Percentiles rank a stretch among this genome's conserved stretches.
phyloP scores from a whole-genome alignment of 371 early-diverging fungal species.

The Mycotypha africana region DNA sequence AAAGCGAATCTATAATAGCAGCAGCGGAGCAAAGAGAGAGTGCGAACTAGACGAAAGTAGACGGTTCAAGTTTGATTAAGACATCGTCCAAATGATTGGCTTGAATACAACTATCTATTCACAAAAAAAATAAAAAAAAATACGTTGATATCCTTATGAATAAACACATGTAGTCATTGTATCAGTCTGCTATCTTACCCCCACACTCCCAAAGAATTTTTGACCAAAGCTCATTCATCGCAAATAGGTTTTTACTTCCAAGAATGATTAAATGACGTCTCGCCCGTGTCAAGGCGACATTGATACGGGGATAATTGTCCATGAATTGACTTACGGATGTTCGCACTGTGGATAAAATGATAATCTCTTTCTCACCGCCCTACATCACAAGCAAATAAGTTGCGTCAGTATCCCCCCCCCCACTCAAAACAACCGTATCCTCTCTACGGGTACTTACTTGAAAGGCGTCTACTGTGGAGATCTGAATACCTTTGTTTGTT shows the following conservation, averaged over 20 bases:
- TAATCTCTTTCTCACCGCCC: conserved; percentile 82
- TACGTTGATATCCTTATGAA: background rate
- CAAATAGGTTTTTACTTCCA: conserved; percentile 37
- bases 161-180: background rate
- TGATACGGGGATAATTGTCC: conserved; percentile 51
- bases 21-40: no score
- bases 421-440: background rate
- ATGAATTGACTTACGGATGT: conserved; percentile 53
- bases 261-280: conserved; percentile 62
- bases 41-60: conserved; percentile 4
- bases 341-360: conserved; percentile 72
- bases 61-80: conserved; percentile 5
- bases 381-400: conserved; percentile 12
- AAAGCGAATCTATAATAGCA: no score
- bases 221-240: conserved; percentile 30
- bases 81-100: conserved; percentile 1
- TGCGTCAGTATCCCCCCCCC: background rate
- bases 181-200: conserved; percentile 15
- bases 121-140: no score
- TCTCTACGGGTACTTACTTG: conserved; percentile 20
- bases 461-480: conserved; percentile 85
- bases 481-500: conserved; percentile 23
- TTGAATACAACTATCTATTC: conserved; percentile 13
- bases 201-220: conserved; percentile 31
- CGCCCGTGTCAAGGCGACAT: conserved; percentile 59